Evolutionary conservation across 805 yeast species (phyloP).

Genomic region (Candida tammaniensis): DNA sequence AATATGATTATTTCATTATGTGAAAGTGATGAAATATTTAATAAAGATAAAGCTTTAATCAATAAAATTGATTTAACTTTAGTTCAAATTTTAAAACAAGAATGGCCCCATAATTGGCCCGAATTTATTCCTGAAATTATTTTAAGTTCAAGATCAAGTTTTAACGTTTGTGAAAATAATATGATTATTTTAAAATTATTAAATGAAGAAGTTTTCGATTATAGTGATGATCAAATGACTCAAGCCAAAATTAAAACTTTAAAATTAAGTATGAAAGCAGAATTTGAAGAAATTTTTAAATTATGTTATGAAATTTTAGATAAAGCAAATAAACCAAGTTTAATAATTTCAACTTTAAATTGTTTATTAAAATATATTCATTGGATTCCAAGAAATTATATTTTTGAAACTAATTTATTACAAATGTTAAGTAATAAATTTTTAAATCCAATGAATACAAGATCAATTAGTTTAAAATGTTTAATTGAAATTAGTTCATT

Average conservation of each 20-base stretch:
- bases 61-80: conserved; percentile 91
- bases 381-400: conserved; percentile 91
- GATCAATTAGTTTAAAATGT: conserved; percentile 86
- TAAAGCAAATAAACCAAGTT: conserved; percentile 79
- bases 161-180: conserved; percentile 95
- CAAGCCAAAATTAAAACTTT: conserved; percentile 87
- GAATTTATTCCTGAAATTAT: conserved; percentile 93
- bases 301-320: conserved; percentile 92
- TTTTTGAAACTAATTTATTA: conserved; percentile 83
- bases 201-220: conserved; percentile 95
- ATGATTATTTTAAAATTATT: conserved; percentile 87
- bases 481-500: conserved; percentile 85
- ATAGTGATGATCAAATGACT: conserved; percentile 93
- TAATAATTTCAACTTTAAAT: conserved; percentile 79
- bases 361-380: conserved; percentile 81
- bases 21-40: conserved; percentile 73
- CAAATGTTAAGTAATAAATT: conserved; percentile 72
- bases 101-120: conserved; percentile 99
- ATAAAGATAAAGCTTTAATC: conserved; percentile 74
- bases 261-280: conserved; percentile 81
- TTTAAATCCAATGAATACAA: conserved; percentile 70
- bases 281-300: conserved; percentile 89
- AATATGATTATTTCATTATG: conserved; percentile 91
- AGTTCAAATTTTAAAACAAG: conserved; percentile 93
- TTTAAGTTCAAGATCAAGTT: conserved; percentile 74